Conservation (phyloP, 495 filamentous ascomycete species). For the Collariella sp. region DNA sequence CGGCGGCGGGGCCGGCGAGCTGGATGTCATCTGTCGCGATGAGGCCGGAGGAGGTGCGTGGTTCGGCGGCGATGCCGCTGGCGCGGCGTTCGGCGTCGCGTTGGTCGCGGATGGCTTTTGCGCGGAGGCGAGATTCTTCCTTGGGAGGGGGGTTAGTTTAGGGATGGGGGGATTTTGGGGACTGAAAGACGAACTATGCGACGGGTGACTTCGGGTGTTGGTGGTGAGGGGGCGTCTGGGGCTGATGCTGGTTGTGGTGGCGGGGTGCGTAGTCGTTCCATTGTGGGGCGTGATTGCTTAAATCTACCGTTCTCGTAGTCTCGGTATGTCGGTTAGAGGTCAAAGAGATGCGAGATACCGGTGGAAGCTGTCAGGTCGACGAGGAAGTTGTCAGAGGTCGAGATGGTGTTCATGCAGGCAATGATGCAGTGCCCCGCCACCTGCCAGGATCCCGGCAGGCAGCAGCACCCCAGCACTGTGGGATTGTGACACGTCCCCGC, state of each 20-base stretch:
- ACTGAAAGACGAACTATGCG: constrained; percentile 47
- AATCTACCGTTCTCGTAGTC: too few relatives aligned
- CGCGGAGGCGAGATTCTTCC: constrained; percentile 87
- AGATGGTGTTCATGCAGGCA: background rate
- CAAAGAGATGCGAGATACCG: background rate
- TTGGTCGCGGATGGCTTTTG: constrained; percentile 76
- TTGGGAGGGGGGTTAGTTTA: constrained; percentile 25
- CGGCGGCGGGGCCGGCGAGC: constrained; percentile 30
- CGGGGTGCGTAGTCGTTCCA: constrained; percentile 55
- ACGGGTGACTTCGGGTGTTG: constrained; percentile 67
- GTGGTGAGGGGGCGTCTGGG: constrained; percentile 42
- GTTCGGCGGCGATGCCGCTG: constrained; percentile 21
- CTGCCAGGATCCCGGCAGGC: background rate
- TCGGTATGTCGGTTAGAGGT: background rate
- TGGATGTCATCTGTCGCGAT: constrained; percentile 30
- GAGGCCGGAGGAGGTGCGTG: constrained; percentile 34
- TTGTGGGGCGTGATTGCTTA: constrained; percentile 15
- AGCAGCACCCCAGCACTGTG: too few relatives aligned
- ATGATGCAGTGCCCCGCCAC: background rate
- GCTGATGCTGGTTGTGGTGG: constrained; percentile 33
- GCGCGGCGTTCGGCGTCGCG: constrained; percentile 47
- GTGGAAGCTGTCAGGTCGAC: too few relatives aligned
- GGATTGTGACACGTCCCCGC: too few relatives aligned
- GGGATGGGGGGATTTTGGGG: background rate
- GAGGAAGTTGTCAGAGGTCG: too few relatives aligned